Percentiles rank a stretch among this genome's conserved stretches.
Evolutionary conservation across 106 monocot species (phyloP).

Genomic region (Hemerocallis citrina): DNA sequence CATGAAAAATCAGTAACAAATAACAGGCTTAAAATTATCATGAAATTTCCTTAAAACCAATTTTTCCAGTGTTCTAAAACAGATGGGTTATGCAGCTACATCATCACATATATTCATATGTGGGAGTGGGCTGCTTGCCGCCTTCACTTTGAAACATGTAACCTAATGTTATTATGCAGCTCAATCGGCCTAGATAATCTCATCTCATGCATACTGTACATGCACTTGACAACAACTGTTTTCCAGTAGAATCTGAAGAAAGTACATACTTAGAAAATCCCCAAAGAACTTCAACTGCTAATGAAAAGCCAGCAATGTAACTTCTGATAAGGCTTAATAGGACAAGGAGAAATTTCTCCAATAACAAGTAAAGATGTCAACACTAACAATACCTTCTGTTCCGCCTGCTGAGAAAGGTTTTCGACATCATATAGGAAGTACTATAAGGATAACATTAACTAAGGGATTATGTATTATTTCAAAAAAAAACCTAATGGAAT

Average conservation of each 20-base stretch:
- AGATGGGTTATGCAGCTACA: too few species aligned
- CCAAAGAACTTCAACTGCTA: not conserved
- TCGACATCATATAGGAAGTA: not conserved
- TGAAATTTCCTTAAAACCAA: not conserved
- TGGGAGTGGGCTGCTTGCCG: too few species aligned
- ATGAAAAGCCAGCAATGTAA: not conserved
- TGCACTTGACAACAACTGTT: too few species aligned
- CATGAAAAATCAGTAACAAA: not conserved
- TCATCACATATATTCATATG: too few species aligned
- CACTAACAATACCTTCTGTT: not conserved
- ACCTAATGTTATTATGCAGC: too few species aligned
- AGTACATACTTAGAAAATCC: not conserved
- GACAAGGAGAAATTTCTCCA: not conserved
- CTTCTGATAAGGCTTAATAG: not conserved
- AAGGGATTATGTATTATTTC: not conserved
- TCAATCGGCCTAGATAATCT: too few species aligned
- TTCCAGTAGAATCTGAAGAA: too few species aligned
- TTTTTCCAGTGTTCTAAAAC: too few species aligned
- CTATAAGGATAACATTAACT: not conserved
- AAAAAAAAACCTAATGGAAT: not conserved
- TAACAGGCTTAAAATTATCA: not conserved
- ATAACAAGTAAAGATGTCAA: not conserved
- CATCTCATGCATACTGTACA: too few species aligned
- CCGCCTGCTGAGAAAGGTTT: not conserved
- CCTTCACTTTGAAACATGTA: too few species aligned